Evolutionary conservation across 768 basidiomycete genomes (phyloP), one percentile per base, ranked within the genome.

Genomic region (Boletus fagicola): DNA sequence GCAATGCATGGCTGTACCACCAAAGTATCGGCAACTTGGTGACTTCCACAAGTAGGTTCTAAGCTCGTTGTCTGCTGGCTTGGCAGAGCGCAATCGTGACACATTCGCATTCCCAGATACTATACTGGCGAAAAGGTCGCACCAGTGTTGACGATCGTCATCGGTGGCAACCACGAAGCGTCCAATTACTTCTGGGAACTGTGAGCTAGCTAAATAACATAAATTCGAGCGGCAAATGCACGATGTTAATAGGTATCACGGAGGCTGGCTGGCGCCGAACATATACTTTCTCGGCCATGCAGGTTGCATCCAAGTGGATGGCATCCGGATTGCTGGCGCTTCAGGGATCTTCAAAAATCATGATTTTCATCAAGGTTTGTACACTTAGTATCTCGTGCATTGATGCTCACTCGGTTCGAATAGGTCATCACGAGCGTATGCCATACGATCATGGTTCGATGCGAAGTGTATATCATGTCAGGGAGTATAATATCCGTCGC

Each of bases 121-220:
- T 98, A 99, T 67, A 86, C 84, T 1, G 92, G 93, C 1, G 79
- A 88, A 67, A 86, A 79, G 66, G 74, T 62, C n/a, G 94, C 96
- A 2, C 94, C 95, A 0, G 72, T 96, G 5, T 73, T 96, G 69
- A 99, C 97, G 0, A 77, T 99, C 13, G 85, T 98, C 49, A 97
- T 98, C 66, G 97, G 97, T 16, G 97, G 97, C 10, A 98, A 98
- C 68, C 97, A 98, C 70, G 97, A 98, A 74, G 93, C 93, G 2
- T 94, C 92, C 22, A 97, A 94, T 64, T 97, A 98, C 68, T 79
- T 98, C 76, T 95, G 92, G 88, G 97, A 99, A 71, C 74, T 97
- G 92, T 93, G 66, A 73, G 90, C 76, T 30, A 2, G 20, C 20
- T 38, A 38, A 5, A 33, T 11, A n/a, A n/a, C n/a, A n/a, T n/a